phyloP scores from a whole-genome alignment of 345 rosid species.

The Aurinia saxatilis region DNA sequence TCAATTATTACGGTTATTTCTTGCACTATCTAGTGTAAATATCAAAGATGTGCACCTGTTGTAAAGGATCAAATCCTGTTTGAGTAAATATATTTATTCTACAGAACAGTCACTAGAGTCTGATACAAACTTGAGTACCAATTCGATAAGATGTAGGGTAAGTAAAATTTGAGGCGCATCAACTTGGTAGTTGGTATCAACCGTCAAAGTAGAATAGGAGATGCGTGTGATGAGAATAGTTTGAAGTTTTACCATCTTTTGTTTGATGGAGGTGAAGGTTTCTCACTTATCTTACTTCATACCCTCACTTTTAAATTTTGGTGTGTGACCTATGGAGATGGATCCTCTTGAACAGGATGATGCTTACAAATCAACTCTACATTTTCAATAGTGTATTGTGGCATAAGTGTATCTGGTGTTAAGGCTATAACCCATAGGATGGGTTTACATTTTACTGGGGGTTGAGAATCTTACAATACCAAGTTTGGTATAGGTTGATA shows the following conservation, averaged over 20 bases:
- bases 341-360: not conserved
- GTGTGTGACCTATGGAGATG: not conserved
- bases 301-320: not conserved
- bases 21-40: constrained; percentile 6
- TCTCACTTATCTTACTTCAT: not conserved
- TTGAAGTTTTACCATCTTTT: not conserved
- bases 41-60: not conserved
- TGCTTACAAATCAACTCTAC: not conserved
- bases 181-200: not conserved
- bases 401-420: not conserved
- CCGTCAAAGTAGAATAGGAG: not conserved
- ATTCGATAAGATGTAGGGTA: not conserved
- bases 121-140: not conserved
- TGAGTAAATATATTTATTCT: not conserved
- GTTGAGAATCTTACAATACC: too few relatives aligned
- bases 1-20: not conserved
- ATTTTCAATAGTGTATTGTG: not conserved
- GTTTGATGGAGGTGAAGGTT: not conserved
- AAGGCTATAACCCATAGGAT: not conserved
- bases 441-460: too few relatives aligned
- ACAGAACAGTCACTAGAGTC: not conserved
- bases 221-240: not conserved
- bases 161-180: not conserved
- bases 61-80: not conserved
- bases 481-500: too few relatives aligned